Base-by-base conservation (phyloP, 2,329 filamentous ascomycete genomes). In the Sporothrix brunneoviolacea region DNA sequence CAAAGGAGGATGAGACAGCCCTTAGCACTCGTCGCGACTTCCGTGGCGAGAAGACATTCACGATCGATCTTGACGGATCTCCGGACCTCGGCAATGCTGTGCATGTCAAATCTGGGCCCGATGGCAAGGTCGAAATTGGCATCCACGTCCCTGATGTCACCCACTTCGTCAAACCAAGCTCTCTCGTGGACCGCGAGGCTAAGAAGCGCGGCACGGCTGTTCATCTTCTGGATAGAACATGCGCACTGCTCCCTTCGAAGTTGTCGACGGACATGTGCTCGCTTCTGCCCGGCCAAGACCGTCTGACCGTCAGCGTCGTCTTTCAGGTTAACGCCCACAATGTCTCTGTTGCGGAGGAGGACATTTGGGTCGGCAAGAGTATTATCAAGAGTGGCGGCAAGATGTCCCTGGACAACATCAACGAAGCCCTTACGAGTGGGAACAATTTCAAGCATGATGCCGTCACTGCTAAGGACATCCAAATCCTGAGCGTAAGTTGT, bases 141-240 rank as follows among this genome's bases (percentile, higher is more conserved):
- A 82, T 97, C 51, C 93, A 98, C 69, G 88, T 98, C 63, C 83
- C 91, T 28, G 93, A 98, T 68, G 85, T 97, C 59, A 85, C 93
- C 54, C 89, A 98, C 70, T 98, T 98, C 65, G 88, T 98, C 66
- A 97, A 97, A 77, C 77, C 85, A 42, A 95, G 94, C 73, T 95
- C 91, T 15, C 80, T 97, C 40, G 91, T 97, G 45, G 93, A 98
- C 63, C 86, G 93, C 41, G 93, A 98, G 70, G 93, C 93, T 10
- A 95, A 93, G 80, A 98, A 97, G 77, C 88, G 93, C 58, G 91
- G 91, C 54, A 97, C 91, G 51, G 91, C 90, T 32, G 93, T 98
- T 21, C 94, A 97, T 64, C 77, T 98, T 56, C 86, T 95, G 71
- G 93, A 95, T 72, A 84, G 90, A 32, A 72, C 85, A 73, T 75